Evolutionary conservation across 495 filamentous ascomycete genomes (phyloP), one percentile per base, ranked within the genome.

Genomic region (Pseudomonodictys pantanalensis): DNA sequence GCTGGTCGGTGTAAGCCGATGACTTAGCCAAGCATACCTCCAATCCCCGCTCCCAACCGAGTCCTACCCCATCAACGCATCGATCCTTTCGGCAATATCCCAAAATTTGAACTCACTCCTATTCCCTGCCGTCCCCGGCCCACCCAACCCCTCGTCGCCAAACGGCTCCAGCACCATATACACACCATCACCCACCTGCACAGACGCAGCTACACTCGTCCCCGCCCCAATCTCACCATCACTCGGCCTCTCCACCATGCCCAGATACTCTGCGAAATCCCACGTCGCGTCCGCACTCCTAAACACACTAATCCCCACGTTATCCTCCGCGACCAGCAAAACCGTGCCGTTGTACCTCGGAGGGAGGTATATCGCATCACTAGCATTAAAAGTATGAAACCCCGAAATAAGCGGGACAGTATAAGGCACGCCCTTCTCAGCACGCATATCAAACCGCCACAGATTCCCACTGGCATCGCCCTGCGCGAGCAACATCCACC

Each of bases 81-180:
- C 52, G 0, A 63, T 25, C 32, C 46, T 53, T 26, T 3, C 39
- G 0, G 20, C 42, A 35, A 63, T 54, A 58, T 58, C 53, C 46
- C 20, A 18, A 32, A 63, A 50, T 35, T 39, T 12, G 32, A 57
- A 63, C 2, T 38, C 46, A 1, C 1, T 30, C 53, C 60, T 63
- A 39, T 30, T 28, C 46, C 60, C 60, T 28, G 60, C 60, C 5
- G 33, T 63, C 25, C 60, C 60, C 8, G 60, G 60, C 15, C 60
- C 60, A 15, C 22, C 43, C 8, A 63, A 32, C 28, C 60, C 60
- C 26, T 42, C 45, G 52, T 63, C 60, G n/a, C 60, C 60, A 63
- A 63, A 63, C 46, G 52, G 60, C 26, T 63, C 60, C n/a, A 52
- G 11, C n/a, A 63, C 52, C 41, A 22, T 51, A 48, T 51, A 63